These are phyloP conservation scores for Zoysia pacifica DNA, from an alignment of 176 grass and related monocot species.

Conservation along the genomic window DNA sequence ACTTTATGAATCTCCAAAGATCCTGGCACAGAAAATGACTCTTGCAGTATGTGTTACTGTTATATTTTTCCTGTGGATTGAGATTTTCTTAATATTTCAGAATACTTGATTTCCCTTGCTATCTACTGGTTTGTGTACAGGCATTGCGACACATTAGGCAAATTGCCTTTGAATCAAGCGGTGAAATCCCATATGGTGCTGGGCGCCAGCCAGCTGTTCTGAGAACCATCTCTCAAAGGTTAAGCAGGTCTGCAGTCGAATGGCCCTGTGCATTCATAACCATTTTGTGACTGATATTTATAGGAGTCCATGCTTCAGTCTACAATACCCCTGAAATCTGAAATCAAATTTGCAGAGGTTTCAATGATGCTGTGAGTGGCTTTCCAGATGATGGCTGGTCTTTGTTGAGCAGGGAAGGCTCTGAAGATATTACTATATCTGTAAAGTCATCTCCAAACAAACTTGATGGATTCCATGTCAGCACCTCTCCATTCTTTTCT, in stretches of 20 bases:
- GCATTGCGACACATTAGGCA: constrained; percentile 85
- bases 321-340: constrained; percentile 8
- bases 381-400: constrained; percentile 97
- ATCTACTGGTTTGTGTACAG: constrained; percentile 47
- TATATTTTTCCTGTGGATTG: not conserved
- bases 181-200: constrained; percentile 75
- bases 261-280: constrained; percentile 11
- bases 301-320: constrained; percentile 9
- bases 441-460: constrained; percentile 84
- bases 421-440: constrained; percentile 82
- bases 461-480: constrained; percentile 61
- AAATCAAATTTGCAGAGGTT: constrained; percentile 66
- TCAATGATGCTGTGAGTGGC: constrained; percentile 96
- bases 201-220: constrained; percentile 85
- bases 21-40: constrained; percentile 91
- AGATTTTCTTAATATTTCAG: not conserved
- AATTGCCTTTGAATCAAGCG: constrained; percentile 79
- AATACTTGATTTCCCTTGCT: not conserved
- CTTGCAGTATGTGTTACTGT: constrained; percentile 65
- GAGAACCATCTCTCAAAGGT: constrained; percentile 79
- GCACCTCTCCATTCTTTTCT: constrained; percentile 63
- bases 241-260: constrained; percentile 69
- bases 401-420: constrained; percentile 67
- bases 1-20: constrained; percentile 88
- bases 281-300: constrained; percentile 2